A percentile compares a stretch with the other conserved stretches of the same genome.
phyloP scores from a whole-genome alignment of 345 rosid genomes.

The Orychophragmus violaceus region DNA sequence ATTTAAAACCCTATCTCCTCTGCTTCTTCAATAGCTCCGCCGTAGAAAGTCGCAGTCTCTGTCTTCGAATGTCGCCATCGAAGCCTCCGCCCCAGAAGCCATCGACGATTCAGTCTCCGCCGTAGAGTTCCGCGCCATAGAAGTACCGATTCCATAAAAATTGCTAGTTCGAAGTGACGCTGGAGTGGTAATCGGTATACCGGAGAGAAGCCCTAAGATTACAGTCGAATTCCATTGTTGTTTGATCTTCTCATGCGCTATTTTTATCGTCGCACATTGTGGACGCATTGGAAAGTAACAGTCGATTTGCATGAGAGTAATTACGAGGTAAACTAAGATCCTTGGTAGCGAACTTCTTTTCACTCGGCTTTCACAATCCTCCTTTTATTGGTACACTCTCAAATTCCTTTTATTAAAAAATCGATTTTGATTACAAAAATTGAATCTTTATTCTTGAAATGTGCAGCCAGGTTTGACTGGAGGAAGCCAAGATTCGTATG shows the following conservation, averaged over 20 bases:
- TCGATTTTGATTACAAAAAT: too few relatives aligned
- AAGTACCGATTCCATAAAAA: background rate
- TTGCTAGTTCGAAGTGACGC: background rate
- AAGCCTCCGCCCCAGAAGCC: too few relatives aligned
- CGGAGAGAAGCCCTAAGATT: conserved; percentile 6
- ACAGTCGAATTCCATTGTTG: background rate
- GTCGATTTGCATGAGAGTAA: conserved; percentile 3
- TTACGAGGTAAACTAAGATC: conserved; percentile 3
- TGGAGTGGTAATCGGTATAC: background rate
- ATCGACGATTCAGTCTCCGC: too few relatives aligned
- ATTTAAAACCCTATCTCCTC: too few relatives aligned
- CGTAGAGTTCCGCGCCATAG: too few relatives aligned
- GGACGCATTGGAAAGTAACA: background rate
- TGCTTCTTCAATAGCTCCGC: too few relatives aligned
- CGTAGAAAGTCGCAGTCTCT: too few relatives aligned
- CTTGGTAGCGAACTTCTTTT: background rate
- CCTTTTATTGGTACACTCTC: conserved; percentile 56
- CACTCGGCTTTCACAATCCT: conserved; percentile 37
- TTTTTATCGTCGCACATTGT: background rate
- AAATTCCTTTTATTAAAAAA: too few relatives aligned
- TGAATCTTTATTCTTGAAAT: background rate
- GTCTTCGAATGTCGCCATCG: too few relatives aligned
- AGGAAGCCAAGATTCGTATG: conserved; percentile 84
- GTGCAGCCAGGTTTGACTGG: conserved; percentile 87
- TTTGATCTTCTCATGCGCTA: background rate